Evolutionary conservation across 805 yeast genomes (phyloP).

Genomic region (Lipomyces lipofer): DNA sequence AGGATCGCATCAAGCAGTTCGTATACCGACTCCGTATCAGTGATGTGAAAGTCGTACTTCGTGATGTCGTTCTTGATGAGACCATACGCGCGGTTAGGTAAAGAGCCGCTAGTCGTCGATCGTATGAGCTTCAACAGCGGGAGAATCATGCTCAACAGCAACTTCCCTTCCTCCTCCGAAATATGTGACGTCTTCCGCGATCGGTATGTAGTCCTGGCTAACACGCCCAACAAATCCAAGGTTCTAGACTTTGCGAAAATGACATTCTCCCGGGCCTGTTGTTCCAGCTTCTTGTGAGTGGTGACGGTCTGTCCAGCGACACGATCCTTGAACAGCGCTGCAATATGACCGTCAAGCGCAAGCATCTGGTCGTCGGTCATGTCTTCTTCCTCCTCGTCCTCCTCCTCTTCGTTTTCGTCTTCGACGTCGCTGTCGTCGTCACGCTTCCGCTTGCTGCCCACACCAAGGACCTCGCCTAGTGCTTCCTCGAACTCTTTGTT

Average conservation of each 20-base stretch:
- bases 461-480: constrained; percentile 20
- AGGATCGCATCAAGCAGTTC: neutral
- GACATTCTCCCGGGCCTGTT: constrained; percentile 6
- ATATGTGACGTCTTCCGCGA: neutral
- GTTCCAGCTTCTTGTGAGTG: constrained; percentile 12
- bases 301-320: constrained; percentile 6
- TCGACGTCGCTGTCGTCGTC: constrained; percentile 5
- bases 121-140: constrained; percentile 10
- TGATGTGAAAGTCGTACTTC: neutral
- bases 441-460: constrained; percentile 9
- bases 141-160: neutral
- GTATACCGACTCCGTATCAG: neutral
- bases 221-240: constrained; percentile 3
- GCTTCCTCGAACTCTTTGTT: constrained; percentile 15
- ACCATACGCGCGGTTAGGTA: neutral
- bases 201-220: neutral
- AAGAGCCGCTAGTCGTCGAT: neutral
- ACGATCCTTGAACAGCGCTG: constrained; percentile 22
- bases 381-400: constrained; percentile 15
- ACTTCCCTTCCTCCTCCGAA: neutral
- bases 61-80: neutral
- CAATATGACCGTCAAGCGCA: constrained; percentile 20
- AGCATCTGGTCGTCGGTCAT: constrained; percentile 30
- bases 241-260: constrained; percentile 5
- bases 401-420: constrained; percentile 4